Evolutionary conservation across 1,284 basidiomycete genomes (phyloP).

Genomic region (Microbotryum silenes-acaulis): DNA sequence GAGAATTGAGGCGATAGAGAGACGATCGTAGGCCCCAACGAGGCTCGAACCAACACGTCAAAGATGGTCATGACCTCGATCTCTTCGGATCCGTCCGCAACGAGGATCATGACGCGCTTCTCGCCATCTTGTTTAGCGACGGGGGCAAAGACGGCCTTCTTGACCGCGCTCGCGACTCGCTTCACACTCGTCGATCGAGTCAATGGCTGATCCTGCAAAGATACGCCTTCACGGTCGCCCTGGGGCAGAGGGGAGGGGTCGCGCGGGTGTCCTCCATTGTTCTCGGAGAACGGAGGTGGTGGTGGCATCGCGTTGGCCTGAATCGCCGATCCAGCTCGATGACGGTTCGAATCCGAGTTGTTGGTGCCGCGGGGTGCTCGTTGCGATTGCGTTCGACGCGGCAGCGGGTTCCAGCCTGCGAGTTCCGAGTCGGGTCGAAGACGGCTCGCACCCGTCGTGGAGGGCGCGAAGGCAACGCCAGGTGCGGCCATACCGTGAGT

Average conservation of each 20-base stretch:
- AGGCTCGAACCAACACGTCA: constrained; percentile 68
- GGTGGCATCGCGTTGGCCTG: background rate
- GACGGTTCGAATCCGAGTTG: background rate
- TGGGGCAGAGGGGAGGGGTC: constrained; percentile 7
- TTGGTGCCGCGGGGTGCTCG: constrained; percentile 11
- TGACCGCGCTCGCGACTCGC: constrained; percentile 17
- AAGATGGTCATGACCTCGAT: constrained; percentile 77
- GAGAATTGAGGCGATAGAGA: constrained; percentile 27
- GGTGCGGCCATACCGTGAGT: constrained; percentile 16
- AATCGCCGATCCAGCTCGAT: background rate
- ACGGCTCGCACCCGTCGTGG: background rate
- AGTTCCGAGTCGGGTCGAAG: constrained; percentile 12
- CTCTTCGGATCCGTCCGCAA: constrained; percentile 85
- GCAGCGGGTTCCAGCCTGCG: constrained; percentile 21
- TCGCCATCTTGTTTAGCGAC: constrained; percentile 20
- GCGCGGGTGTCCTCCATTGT: background rate
- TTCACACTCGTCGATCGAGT: constrained; percentile 16
- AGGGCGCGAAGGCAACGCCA: constrained; percentile 28
- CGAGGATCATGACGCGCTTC: constrained; percentile 54
- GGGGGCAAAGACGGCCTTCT: constrained; percentile 21
- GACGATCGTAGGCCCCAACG: constrained; percentile 43
- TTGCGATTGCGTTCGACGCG: constrained; percentile 24
- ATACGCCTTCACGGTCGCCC: constrained; percentile 22
- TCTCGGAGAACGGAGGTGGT: background rate
- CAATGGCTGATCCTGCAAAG: constrained; percentile 27